Evolutionary conservation across 257 asterid genomes (phyloP).

Genomic region (Nicotiana paniculata): DNA sequence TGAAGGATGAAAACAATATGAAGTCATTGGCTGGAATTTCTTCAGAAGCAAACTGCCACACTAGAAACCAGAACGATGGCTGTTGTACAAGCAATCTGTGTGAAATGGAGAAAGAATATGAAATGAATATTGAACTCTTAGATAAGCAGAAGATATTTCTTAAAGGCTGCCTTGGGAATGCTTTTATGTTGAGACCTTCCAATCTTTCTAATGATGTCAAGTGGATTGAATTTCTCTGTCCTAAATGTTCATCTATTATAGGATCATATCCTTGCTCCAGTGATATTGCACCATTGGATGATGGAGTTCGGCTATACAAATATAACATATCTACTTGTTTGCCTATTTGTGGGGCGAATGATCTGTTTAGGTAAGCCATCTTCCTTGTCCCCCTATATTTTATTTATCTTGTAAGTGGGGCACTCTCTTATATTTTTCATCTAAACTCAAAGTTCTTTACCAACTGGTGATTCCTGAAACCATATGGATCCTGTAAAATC

Average conservation of each 20-base stretch:
- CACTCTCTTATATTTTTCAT: neutral
- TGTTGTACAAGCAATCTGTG: slow-evolving; percentile 31
- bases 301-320: slow-evolving; percentile 76
- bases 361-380: slow-evolving; percentile 53
- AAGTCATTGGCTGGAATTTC: slow-evolving; percentile 8
- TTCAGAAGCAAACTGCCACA: neutral
- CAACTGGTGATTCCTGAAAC: neutral
- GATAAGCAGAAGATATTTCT: slow-evolving; percentile 69
- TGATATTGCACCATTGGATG: slow-evolving; percentile 59
- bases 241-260: slow-evolving; percentile 60
- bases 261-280: slow-evolving; percentile 81
- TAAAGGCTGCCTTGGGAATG: slow-evolving; percentile 76
- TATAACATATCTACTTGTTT: slow-evolving; percentile 56
- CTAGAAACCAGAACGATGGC: slow-evolving; percentile 12
- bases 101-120: slow-evolving; percentile 23
- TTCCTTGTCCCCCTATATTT: neutral
- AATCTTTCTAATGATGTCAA: slow-evolving; percentile 60
- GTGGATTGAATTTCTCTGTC: slow-evolving; percentile 66
- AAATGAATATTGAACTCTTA: slow-evolving; percentile 37
- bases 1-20: slow-evolving; percentile 27
- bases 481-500: neutral
- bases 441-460: neutral
- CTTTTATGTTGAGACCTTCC: slow-evolving; percentile 70
- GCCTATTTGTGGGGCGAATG: slow-evolving; percentile 37
- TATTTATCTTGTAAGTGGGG: neutral